Conservation (phyloP, 1,284 basidiomycete species). For the Heterobasidion annosum region DNA sequence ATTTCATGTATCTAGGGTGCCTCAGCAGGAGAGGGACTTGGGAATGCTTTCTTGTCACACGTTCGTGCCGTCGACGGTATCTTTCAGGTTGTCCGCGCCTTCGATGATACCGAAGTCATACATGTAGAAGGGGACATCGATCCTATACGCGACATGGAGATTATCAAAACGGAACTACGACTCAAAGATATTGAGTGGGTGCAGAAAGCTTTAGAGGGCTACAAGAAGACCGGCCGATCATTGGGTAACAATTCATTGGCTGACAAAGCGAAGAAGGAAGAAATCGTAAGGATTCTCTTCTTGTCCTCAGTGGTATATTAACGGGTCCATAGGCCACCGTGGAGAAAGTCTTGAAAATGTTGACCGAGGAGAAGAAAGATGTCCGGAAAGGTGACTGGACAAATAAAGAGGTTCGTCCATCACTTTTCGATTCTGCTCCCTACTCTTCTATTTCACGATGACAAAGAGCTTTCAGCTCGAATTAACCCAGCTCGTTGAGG, state of each 20-base stretch:
- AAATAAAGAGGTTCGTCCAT: constrained; percentile 85
- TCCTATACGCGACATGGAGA: constrained; percentile 95
- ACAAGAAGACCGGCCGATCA: constrained; percentile 66
- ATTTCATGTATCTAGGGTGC: constrained; percentile 56
- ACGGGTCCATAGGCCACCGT: constrained; percentile 54
- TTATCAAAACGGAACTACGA: constrained; percentile 89
- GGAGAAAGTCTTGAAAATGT: constrained; percentile 76
- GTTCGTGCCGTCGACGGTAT: constrained; percentile 99
- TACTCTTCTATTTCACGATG: constrained; percentile 16
- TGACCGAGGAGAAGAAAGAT: constrained; percentile 84
- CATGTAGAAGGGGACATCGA: constrained; percentile 99
- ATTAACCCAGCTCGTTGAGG: constrained; percentile 29
- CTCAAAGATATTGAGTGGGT: constrained; percentile 99
- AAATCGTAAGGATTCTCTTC: constrained; percentile 56
- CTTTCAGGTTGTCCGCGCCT: constrained; percentile 97
- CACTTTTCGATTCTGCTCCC: background rate
- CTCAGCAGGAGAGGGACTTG: constrained; percentile 95
- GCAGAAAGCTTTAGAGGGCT: constrained; percentile 80
- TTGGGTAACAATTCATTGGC: constrained; percentile 80
- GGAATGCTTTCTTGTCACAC: constrained; percentile 96
- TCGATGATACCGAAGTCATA: constrained; percentile 98
- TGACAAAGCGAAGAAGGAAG: constrained; percentile 95
- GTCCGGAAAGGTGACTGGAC: constrained; percentile 92
- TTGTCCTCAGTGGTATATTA: background rate
- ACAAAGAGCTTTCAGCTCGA: constrained; percentile 25